These are phyloP conservation scores for Coemansia reversa DNA, from an alignment of 192 early-diverging fungal species.

Conservation along the genomic window DNA sequence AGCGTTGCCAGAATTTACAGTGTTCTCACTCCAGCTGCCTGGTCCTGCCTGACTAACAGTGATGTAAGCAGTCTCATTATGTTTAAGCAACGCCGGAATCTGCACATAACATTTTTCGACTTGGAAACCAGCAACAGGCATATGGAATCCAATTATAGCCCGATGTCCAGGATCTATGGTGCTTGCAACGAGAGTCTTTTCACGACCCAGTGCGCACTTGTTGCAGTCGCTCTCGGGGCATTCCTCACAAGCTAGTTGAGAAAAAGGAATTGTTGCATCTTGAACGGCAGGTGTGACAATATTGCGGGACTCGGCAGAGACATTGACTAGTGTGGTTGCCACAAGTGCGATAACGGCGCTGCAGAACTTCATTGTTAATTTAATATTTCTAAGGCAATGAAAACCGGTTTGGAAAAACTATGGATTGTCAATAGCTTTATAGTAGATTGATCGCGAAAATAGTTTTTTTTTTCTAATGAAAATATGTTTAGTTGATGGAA, in stretches of 20 bases:
- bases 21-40: constrained; percentile 37
- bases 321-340: constrained; percentile 1
- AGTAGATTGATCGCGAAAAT: too few relatives aligned
- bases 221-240: constrained; percentile 52
- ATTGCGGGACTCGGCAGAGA: neutral
- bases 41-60: constrained; percentile 14
- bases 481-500: too few relatives aligned
- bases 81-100: constrained; percentile 36
- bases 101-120: constrained; percentile 38
- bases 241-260: constrained; percentile 36
- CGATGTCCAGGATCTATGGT: constrained; percentile 33
- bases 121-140: constrained; percentile 20
- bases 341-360: neutral
- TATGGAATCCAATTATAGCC: constrained; percentile 39
- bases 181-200: constrained; percentile 27
- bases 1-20: constrained; percentile 32
- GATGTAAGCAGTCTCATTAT: constrained; percentile 15
- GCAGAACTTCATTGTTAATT: too few relatives aligned
- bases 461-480: too few relatives aligned
- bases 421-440: too few relatives aligned
- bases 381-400: too few relatives aligned
- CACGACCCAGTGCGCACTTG: constrained; percentile 43
- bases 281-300: constrained; percentile 28
- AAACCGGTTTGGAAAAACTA: too few relatives aligned
- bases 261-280: constrained; percentile 50